Evolutionary conservation across 2,329 filamentous ascomycete species (phyloP), one percentile per base, ranked within the genome.

Genomic region (Arthrocladium fulminans): DNA sequence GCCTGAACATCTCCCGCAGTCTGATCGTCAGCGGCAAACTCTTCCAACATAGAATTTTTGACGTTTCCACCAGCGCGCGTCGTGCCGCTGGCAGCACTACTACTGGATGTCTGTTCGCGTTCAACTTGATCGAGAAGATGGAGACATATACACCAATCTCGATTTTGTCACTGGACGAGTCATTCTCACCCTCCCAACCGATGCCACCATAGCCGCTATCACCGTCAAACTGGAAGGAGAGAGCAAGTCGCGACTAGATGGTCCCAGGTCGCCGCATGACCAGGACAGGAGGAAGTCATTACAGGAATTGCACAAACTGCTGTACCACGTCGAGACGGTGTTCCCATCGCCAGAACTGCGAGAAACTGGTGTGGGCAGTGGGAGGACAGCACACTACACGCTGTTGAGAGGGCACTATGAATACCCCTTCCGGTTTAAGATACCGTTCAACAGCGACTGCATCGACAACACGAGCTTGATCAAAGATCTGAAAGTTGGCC

Each of bases 361-460:
- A 50, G 65, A 68, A 45, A 55, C 61, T 37, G 61, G 60, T 8
- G 54, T 59, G 32, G 50, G n/a, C 37, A 50, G 40, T 12, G 38
- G 19, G 6, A 54, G 45, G 27, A 62, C 61, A 39, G 58, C 65
- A 10, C 61, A 63, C 6, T 74, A 68, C 55, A 73, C 70, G 1
- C 66, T 74, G 48, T 62, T 66, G 9, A 51, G 69, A 2, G 71
- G 71, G 6, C 63, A 62, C 45, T 71, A 73, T 56, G 65, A 71
- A 53, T 74, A 73, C 54, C 70, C 71, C 1, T 74, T 74, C 46
- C 57, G 62, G 25, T 73, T 74, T 63, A 73, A 73, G 64, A 70
- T 73, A 49, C 71, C 70, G 0, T 73, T 73, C 60, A 73, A 74
- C 53, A 73, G 72, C 63, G 62, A 70, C 34, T 74, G 71, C 59